phyloP scores from a whole-genome alignment of 768 basidiomycete genomes.

The Mycena alexandri region DNA sequence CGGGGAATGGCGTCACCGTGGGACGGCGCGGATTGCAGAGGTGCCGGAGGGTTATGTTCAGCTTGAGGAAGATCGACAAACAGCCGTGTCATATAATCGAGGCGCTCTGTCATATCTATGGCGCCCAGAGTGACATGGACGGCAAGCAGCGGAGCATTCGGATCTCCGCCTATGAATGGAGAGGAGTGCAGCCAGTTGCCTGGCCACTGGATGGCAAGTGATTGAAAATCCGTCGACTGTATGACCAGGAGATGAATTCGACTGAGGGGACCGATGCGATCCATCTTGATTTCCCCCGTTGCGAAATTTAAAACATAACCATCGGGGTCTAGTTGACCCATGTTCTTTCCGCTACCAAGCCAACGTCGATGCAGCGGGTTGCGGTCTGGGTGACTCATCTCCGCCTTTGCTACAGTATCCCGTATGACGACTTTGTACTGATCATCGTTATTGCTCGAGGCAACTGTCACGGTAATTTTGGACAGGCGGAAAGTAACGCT shows the following conservation, averaged over 20 bases:
- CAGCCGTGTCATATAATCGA: conserved; percentile 64
- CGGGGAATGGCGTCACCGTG: conserved; percentile 56
- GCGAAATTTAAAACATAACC: conserved; percentile 62
- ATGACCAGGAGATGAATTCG: conserved; percentile 59
- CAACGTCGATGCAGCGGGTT: conserved; percentile 63
- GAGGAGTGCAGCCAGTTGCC: conserved; percentile 63
- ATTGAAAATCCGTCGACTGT: conserved; percentile 53
- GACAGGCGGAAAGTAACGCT: conserved; percentile 58
- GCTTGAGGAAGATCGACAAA: conserved; percentile 42
- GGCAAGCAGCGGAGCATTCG: conserved; percentile 69
- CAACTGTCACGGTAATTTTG: conserved; percentile 60
- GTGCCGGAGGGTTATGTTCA: conserved; percentile 4
- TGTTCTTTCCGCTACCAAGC: conserved; percentile 58
- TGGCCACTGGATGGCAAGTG: conserved; percentile 72
- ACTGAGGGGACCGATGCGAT: conserved; percentile 54
- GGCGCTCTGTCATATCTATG: conserved; percentile 65
- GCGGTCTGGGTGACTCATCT: conserved; percentile 60
- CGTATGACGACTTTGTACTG: conserved; percentile 61
- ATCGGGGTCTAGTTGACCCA: conserved; percentile 58
- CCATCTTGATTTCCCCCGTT: conserved; percentile 58
- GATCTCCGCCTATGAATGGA: conserved; percentile 67
- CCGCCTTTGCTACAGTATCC: conserved; percentile 54
- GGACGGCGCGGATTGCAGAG: neutral
- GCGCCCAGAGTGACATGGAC: conserved; percentile 58
- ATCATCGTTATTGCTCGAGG: conserved; percentile 43